A percentile compares a stretch with the other conserved stretches of the same genome.
phyloP scores from a whole-genome alignment of 108 stramenopile genomes.

The Cyclotella cryptica region DNA sequence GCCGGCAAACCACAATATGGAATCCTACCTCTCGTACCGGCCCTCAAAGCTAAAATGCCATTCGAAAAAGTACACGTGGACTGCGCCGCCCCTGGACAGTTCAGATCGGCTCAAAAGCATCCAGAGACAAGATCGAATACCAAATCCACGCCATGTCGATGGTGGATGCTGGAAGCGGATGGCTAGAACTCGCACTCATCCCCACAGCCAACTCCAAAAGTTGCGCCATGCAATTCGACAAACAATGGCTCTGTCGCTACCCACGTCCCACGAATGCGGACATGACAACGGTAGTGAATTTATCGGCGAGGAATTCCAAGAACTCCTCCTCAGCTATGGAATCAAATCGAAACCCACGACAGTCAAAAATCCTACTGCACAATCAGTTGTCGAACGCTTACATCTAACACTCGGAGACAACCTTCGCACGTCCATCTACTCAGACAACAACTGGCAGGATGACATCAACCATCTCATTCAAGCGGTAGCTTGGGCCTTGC shows the following conservation, averaged over 20 bases:
- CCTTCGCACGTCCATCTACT: conserved; percentile 1
- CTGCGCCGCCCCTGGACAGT: conserved; percentile 21
- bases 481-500: conserved; percentile 9
- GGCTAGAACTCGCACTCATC: neutral
- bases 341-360: conserved; percentile 49
- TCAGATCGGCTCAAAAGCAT: no score
- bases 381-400: conserved; percentile 55
- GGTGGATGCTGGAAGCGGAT: conserved; percentile 3
- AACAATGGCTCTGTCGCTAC: conserved; percentile 54
- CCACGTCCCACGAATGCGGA: conserved; percentile 33
- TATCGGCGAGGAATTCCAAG: conserved; percentile 53
- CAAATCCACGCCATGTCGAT: conserved; percentile 1
- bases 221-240: neutral
- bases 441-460: neutral
- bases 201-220: neutral
- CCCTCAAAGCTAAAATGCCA: conserved; percentile 3
- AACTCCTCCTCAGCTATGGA: conserved; percentile 24
- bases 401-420: conserved; percentile 31
- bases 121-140: neutral
- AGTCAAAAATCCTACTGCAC: conserved; percentile 51
- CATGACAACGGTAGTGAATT: conserved; percentile 49
- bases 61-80: conserved; percentile 21
- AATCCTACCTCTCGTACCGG: conserved; percentile 7
- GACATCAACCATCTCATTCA: conserved; percentile 19
- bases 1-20: conserved; percentile 18